A percentile compares a stretch with the other conserved stretches of the same genome.
Conservation (phyloP, 495 filamentous ascomycete species). For the Zalerion maritima region DNA sequence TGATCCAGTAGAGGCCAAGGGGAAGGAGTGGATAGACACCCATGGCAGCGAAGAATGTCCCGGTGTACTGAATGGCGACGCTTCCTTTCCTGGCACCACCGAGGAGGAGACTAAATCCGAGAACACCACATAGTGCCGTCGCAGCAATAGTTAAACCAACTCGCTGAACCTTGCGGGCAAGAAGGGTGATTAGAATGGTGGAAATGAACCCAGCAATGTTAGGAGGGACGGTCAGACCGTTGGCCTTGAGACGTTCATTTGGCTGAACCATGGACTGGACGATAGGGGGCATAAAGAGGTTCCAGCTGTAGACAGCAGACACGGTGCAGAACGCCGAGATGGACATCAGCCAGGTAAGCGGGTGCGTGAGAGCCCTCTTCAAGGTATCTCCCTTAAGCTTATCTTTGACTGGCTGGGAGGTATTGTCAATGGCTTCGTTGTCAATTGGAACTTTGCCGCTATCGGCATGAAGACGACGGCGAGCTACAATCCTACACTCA, state of each 20-base stretch:
- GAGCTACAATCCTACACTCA: constrained; percentile 19
- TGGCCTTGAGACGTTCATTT: constrained; percentile 29
- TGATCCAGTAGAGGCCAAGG: background rate
- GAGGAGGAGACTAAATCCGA: constrained; percentile 43
- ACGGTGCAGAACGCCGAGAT: constrained; percentile 9
- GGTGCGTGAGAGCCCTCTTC: background rate
- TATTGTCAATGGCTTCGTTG: constrained; percentile 25
- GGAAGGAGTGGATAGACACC: background rate
- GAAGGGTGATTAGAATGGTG: constrained; percentile 29
- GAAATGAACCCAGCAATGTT: constrained; percentile 33
- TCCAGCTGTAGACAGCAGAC: background rate
- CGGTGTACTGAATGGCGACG: constrained; percentile 24
- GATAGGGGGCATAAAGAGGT: constrained; percentile 34
- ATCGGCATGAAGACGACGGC: constrained; percentile 27
- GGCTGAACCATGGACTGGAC: constrained; percentile 37
- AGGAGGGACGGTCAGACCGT: constrained; percentile 40
- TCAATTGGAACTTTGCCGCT: constrained; percentile 21
- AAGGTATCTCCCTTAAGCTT: constrained; percentile 2
- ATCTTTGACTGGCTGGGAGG: background rate
- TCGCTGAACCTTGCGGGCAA: constrained; percentile 30
- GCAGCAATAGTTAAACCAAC: constrained; percentile 40
- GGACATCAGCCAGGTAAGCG: constrained; percentile 11
- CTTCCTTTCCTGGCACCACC: constrained; percentile 21
- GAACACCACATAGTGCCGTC: constrained; percentile 26
- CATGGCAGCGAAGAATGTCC: constrained; percentile 1